Evolutionary conservation across 371 early-diverging fungal genomes (phyloP).

Genomic region (Lichtheimia ramosa): DNA sequence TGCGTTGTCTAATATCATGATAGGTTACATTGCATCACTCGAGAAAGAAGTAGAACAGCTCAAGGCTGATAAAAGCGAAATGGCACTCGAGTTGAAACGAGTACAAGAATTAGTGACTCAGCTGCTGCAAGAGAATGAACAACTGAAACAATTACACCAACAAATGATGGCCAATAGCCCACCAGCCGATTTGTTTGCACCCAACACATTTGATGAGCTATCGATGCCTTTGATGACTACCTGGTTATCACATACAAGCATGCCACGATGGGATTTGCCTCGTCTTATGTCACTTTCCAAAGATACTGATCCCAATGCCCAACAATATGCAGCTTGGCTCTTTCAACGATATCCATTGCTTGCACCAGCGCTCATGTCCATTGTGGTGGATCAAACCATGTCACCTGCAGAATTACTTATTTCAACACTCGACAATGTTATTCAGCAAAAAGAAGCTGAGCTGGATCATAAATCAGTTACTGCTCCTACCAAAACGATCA

Average conservation of each 20-base stretch:
- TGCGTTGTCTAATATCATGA: neutral
- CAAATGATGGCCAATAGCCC: too few relatives aligned
- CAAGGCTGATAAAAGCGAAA: slow-evolving; percentile 51
- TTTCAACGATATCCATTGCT: slow-evolving; percentile 37
- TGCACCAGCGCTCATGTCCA: slow-evolving; percentile 47
- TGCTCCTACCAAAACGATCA: too few relatives aligned
- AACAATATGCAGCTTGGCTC: neutral
- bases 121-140: slow-evolving; percentile 35
- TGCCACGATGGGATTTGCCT: slow-evolving; percentile 40
- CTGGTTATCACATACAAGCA: slow-evolving; percentile 36
- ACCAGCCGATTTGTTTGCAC: too few relatives aligned
- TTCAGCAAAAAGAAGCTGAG: too few relatives aligned
- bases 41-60: slow-evolving; percentile 56
- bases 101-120: slow-evolving; percentile 19
- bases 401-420: neutral
- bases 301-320: neutral
- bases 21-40: slow-evolving; percentile 75
- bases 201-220: too few relatives aligned
- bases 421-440: too few relatives aligned
- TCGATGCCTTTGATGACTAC: slow-evolving; percentile 6
- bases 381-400: slow-evolving; percentile 43
- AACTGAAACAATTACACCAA: slow-evolving; percentile 7
- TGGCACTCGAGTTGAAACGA: slow-evolving; percentile 51
- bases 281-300: slow-evolving; percentile 24
- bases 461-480: too few relatives aligned